These are phyloP conservation scores for Aspergillus sp. DNA, from an alignment of 2,329 filamentous ascomycete genomes.

Conservation along the genomic window DNA sequence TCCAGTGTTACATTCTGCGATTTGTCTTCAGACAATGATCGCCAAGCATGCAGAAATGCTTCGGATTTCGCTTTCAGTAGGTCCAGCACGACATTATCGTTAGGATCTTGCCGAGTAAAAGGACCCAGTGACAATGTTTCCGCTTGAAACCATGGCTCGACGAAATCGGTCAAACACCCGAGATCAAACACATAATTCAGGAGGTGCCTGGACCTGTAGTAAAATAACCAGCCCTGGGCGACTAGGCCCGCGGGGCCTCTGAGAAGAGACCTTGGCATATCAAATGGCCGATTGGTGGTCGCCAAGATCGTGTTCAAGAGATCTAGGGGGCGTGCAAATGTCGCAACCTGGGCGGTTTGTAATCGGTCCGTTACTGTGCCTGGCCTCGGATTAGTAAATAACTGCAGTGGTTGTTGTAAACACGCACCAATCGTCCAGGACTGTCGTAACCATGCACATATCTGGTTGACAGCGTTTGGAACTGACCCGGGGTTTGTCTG, in stretches of 20 bases:
- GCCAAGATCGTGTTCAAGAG: slow-evolving; percentile 67
- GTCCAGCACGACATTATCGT: slow-evolving; percentile 42
- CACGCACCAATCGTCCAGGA: slow-evolving; percentile 76
- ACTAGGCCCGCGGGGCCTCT: slow-evolving; percentile 29
- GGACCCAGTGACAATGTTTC: slow-evolving; percentile 19
- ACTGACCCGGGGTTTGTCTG: slow-evolving; percentile 67
- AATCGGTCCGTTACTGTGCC: slow-evolving; percentile 59
- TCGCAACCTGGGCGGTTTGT: slow-evolving; percentile 63
- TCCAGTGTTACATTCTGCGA: slow-evolving; percentile 48
- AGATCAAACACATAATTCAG: slow-evolving; percentile 50
- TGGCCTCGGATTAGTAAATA: slow-evolving; percentile 28
- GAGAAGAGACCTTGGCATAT: slow-evolving; percentile 18
- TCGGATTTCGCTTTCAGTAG: slow-evolving; percentile 47
- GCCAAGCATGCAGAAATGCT: slow-evolving; percentile 44
- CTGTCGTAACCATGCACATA: slow-evolving; percentile 77
- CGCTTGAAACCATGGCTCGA: slow-evolving; percentile 25
- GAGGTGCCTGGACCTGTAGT: slow-evolving; percentile 39
- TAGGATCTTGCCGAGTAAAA: slow-evolving; percentile 29
- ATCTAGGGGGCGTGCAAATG: slow-evolving; percentile 63
- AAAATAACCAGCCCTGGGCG: slow-evolving; percentile 40
- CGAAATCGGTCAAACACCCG: slow-evolving; percentile 16
- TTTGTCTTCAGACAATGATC: slow-evolving; percentile 39
- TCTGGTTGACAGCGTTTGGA: slow-evolving; percentile 64
- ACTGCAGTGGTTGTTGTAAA: background rate
- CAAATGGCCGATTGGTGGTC: slow-evolving; percentile 58